phyloP scores from a whole-genome alignment of 257 asterid species.

The Gentiana macrophylla region DNA sequence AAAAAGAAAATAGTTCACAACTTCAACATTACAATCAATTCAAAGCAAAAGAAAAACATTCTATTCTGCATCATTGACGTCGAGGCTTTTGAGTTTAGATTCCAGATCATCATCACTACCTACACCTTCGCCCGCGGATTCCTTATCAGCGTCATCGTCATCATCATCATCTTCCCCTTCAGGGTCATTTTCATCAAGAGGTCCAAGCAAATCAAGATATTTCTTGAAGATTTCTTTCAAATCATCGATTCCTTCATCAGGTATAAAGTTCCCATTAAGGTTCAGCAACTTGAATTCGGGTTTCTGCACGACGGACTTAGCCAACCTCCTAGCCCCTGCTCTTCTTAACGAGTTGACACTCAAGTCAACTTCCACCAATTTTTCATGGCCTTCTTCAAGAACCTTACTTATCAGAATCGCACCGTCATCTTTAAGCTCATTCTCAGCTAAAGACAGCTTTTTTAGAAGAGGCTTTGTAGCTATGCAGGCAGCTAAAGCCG shows the following conservation, averaged over 20 bases:
- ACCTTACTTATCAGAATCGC: slow-evolving; percentile 58
- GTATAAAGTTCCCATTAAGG: slow-evolving; percentile 62
- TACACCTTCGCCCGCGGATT: slow-evolving; percentile 53
- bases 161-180: slow-evolving; percentile 64
- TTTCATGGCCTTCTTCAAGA: slow-evolving; percentile 43
- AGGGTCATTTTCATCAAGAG: slow-evolving; percentile 88
- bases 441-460: slow-evolving; percentile 70
- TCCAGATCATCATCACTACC: slow-evolving; percentile 56
- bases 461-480: slow-evolving; percentile 42
- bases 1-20: neutral
- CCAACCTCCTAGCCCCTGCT: slow-evolving; percentile 50
- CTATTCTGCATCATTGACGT: slow-evolving; percentile 42
- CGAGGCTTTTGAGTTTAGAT: slow-evolving; percentile 58
- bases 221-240: slow-evolving; percentile 56
- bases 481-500: slow-evolving; percentile 53
- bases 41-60: neutral
- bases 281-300: slow-evolving; percentile 54
- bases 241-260: slow-evolving; percentile 86
- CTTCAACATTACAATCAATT: neutral
- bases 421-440: slow-evolving; percentile 85
- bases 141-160: slow-evolving; percentile 63
- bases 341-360: slow-evolving; percentile 56
- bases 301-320: slow-evolving; percentile 49
- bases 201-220: slow-evolving; percentile 54
- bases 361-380: slow-evolving; percentile 70